These are phyloP conservation scores for Tetrahymena elliotti DNA, from an alignment of 73 alveolate species.

Conservation along the genomic window DNA sequence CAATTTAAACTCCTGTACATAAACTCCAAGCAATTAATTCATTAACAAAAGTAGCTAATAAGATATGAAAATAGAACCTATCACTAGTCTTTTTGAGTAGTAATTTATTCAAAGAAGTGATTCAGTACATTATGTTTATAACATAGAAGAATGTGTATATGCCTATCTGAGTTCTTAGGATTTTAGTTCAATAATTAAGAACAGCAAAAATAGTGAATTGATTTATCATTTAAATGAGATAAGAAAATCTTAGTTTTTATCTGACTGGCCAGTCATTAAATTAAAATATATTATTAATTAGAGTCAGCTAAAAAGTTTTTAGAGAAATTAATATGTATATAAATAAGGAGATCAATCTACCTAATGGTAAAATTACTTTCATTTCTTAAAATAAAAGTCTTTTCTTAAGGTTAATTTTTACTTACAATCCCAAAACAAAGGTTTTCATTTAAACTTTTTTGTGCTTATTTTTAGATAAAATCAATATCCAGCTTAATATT, in stretches of 20 bases:
- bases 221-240: not conserved
- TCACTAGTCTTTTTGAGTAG: not conserved
- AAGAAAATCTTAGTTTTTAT: not conserved
- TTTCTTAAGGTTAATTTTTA: no score
- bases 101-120: not conserved
- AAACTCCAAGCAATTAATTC: no score
- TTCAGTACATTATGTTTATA: not conserved
- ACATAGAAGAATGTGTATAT: not conserved
- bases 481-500: no score
- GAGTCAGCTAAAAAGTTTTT: not conserved
- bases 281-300: not conserved
- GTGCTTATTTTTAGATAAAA: no score
- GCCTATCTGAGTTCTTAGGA: not conserved
- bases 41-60: not conserved
- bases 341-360: not conserved
- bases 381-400: no score
- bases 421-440: no score
- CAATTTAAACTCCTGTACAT: not conserved
- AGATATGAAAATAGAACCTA: not conserved
- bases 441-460: no score
- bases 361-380: not conserved
- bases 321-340: not conserved
- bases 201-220: not conserved
- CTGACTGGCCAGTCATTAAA: not conserved
- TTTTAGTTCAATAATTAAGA: not conserved